Base-by-base conservation (phyloP, 768 basidiomycete genomes). In the Suillus subalutaceus region DNA sequence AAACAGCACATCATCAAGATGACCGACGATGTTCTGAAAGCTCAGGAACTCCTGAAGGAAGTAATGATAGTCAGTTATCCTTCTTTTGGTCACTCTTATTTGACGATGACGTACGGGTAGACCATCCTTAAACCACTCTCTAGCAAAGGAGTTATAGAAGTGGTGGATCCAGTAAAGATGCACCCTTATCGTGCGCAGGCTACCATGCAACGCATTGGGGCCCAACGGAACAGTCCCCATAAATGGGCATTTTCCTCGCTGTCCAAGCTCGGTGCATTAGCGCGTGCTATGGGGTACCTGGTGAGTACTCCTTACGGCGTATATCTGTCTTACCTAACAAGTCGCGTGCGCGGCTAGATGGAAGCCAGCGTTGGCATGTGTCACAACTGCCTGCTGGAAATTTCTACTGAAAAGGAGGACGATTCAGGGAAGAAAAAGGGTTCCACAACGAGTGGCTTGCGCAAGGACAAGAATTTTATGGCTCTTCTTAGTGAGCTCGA, bases 261-360 rank as follows among this genome's bases (percentile, higher is more conserved):
- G 40, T 79, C 82, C 48, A 84, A 82, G 70, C 72, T 96, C 32
- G 80, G 79, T 16, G 70, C 77, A 32, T 80, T 97, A 73, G 93
- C 94, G 9, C 82, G 93, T 59, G 93, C 90, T 1, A 93, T 97
- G 92, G 85, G 88, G 0, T 94, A 98, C 74, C 81, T 99, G 69
- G 94, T 97, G 72, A 65, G 89, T 44, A 37, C 12, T 32, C 6
- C 73, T 53, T 50, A 38, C 23, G 56, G 2, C 8, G 35, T 44
- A 66, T 44, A n/a, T 68, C 1, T 6, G 6, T 26, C n/a, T 37
- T 8, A 35, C 52, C n/a, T 50, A 3, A 60, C 41, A 5, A 59
- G 30, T 23, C 37, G 53, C 55, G 23, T 23, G 40, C 37, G 3
- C 37, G 5, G 20, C 43, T 71, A 97, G 96, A 81, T 94, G 69